Conservation (phyloP, 1,284 basidiomycete genomes). For the Stygiomarasmius scandens region DNA sequence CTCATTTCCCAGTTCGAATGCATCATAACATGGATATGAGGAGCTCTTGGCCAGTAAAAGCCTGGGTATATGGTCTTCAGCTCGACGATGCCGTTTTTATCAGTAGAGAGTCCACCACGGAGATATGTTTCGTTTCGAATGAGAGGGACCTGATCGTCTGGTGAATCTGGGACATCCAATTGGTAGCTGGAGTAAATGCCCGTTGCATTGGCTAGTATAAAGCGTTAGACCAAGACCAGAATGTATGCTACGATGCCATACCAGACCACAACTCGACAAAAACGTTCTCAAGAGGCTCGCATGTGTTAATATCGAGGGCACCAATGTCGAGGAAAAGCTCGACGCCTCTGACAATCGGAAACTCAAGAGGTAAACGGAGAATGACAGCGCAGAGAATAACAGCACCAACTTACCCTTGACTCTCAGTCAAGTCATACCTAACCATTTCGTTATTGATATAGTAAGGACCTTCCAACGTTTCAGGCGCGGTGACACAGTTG, state of each 20-base stretch:
- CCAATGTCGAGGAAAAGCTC: conserved; percentile 55
- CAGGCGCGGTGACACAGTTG: conserved; percentile 21
- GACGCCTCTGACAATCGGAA: conserved; percentile 38
- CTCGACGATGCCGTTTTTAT: conserved; percentile 53
- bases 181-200: conserved; percentile 28
- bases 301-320: conserved; percentile 60
- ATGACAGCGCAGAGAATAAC: background rate
- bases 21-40: conserved; percentile 36
- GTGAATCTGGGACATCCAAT: background rate
- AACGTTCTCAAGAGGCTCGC: conserved; percentile 52
- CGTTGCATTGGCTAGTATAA: conserved; percentile 35
- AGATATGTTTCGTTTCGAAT: conserved; percentile 41
- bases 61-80: conserved; percentile 58
- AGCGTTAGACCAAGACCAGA: conserved; percentile 1
- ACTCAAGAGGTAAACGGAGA: background rate
- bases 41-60: conserved; percentile 34
- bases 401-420: conserved; percentile 21
- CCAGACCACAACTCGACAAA: conserved; percentile 49
- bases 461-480: conserved; percentile 22
- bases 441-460: conserved; percentile 24
- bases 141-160: conserved; percentile 12
- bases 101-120: conserved; percentile 52
- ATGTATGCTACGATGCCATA: conserved; percentile 2
- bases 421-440: conserved; percentile 18
- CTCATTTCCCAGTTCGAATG: conserved; percentile 29